Percentiles rank a stretch among this genome's conserved stretches.
Evolutionary conservation across 2,329 filamentous ascomycete species (phyloP).

Genomic region (Xylariaceae sp.): DNA sequence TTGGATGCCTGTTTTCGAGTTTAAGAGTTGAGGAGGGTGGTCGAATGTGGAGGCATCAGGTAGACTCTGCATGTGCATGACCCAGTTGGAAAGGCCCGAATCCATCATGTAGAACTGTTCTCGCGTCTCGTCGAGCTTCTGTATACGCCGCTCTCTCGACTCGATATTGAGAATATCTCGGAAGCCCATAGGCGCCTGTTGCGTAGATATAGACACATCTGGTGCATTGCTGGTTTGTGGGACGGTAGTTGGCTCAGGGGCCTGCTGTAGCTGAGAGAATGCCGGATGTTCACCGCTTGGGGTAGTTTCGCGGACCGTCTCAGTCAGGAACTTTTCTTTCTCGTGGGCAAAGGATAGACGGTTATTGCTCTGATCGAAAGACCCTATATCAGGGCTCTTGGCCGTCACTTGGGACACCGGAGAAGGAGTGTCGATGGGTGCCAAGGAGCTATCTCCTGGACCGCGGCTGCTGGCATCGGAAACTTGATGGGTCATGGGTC

Average conservation of each 20-base stretch:
- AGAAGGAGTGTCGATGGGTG: slow-evolving; percentile 39
- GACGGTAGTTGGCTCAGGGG: slow-evolving; percentile 13
- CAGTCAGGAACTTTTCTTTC: slow-evolving; percentile 28
- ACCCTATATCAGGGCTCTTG: slow-evolving; percentile 16
- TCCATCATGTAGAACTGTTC: slow-evolving; percentile 67
- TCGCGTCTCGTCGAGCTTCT: slow-evolving; percentile 69
- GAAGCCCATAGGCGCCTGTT: slow-evolving; percentile 47
- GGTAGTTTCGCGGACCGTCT: slow-evolving; percentile 33
- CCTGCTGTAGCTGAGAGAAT: slow-evolving; percentile 36
- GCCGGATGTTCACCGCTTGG: slow-evolving; percentile 25
- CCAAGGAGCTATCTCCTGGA: slow-evolving; percentile 24
- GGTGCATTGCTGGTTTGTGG: background rate
- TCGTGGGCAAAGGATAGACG: background rate
- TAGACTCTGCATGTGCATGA: slow-evolving; percentile 41
- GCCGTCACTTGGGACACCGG: slow-evolving; percentile 39
- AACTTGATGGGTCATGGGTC: slow-evolving; percentile 33
- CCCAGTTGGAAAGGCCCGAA: slow-evolving; percentile 65
- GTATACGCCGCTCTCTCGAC: slow-evolving; percentile 64
- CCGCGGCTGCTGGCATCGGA: slow-evolving; percentile 35
- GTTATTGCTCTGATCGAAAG: slow-evolving; percentile 17
- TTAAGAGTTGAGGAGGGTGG: background rate
- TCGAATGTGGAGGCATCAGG: slow-evolving; percentile 45
- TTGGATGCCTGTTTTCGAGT: slow-evolving; percentile 11
- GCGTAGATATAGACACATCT: slow-evolving; percentile 2
- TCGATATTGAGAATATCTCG: slow-evolving; percentile 72